phyloP scores from a whole-genome alignment of 148 eudicot genomes.

The Dianthus caryophyllus region DNA sequence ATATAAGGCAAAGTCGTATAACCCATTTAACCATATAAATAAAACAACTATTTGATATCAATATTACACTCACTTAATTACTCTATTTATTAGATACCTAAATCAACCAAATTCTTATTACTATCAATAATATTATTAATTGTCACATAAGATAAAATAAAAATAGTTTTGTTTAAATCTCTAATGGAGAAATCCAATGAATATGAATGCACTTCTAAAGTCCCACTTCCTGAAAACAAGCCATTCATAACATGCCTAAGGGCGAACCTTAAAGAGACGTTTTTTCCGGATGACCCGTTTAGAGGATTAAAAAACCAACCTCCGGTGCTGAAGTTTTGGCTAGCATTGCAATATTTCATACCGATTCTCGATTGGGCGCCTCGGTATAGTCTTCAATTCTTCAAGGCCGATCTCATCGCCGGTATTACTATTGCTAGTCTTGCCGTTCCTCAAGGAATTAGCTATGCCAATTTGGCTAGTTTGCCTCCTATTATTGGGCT shows the following conservation, averaged over 20 bases:
- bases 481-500: constrained; percentile 62
- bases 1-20: no score
- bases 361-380: constrained; percentile 71
- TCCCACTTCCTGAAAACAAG: constrained; percentile 37
- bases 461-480: constrained; percentile 62
- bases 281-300: constrained; percentile 64
- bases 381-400: constrained; percentile 35
- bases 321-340: constrained; percentile 9
- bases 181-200: constrained; percentile 3
- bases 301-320: constrained; percentile 41
- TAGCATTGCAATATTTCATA: constrained; percentile 50
- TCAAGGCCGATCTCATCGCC: constrained; percentile 50
- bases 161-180: no score
- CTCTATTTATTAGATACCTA: no score
- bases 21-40: no score
- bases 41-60: no score
- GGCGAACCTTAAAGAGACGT: constrained; percentile 45
- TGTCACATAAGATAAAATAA: no score
- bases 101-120: no score
- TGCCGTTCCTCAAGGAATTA: constrained; percentile 74
- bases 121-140: no score
- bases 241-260: constrained; percentile 34
- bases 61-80: no score
- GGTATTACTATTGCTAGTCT: constrained; percentile 72
- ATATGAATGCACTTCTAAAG: constrained; percentile 6